Evolutionary conservation across 176 grass and related monocot species (phyloP), one percentile per base, ranked within the genome.

Genomic region (Lolium perenne): DNA sequence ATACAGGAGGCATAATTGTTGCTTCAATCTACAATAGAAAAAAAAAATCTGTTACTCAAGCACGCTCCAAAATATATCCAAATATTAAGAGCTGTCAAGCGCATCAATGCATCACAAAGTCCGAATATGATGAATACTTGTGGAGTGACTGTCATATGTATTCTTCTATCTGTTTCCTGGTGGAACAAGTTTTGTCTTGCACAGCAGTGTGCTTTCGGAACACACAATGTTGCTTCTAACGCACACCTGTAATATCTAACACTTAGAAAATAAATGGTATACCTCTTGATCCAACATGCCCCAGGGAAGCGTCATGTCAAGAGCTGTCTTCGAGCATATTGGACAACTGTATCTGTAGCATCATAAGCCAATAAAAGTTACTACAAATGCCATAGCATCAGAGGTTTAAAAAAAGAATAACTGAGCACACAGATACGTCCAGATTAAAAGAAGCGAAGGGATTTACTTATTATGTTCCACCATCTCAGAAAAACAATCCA

Each of bases 241-340:
- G 16, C 63, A 40, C 59, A 80, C 77, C 10, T 75, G 10, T 20
- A 72, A 47, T 73, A 73, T 32, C 25, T 14, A 38, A 59, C 29
- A 61, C 80, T 25, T 14, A 54, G 51, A 76, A 49, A 51, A 59
- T 50, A 80, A 80, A 80, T 18, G 40, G n/a, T 0, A 43, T 99
- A 99, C 97, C 97, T 99, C 97, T 77, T 86, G 92, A 90, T 96
- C 94, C 74, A 99, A 88, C 77, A 75, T 76, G n/a, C 25, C 84
- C 97, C 97, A 96, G 38, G 69, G 40, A 43, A 3, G 5, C 51
- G 89, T 56, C 94, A 93, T 87, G 61, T 99, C 85, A 72, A 87
- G 38, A 70, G 87, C 87, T 40, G 97, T 94, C 53, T 90, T 99
- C 8, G 79, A 99, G 85, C 94, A 99, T 90, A 99, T 94, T 83